Conservation (phyloP, 805 yeast genomes). For the Lachancea fermentati region DNA sequence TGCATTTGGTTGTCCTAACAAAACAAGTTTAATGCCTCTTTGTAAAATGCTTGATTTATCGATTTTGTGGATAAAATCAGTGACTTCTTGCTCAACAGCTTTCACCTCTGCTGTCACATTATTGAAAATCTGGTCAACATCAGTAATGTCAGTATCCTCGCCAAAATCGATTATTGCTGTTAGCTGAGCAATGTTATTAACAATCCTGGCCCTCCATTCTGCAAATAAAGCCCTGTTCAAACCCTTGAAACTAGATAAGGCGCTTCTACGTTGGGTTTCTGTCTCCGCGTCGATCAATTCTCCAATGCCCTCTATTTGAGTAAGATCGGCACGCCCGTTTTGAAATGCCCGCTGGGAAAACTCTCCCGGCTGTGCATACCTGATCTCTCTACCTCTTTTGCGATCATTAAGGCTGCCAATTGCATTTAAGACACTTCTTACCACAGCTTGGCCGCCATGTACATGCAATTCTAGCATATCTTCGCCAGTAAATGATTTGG, state of each 20-base stretch:
- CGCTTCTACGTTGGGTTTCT: conserved; percentile 75
- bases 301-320: conserved; percentile 85
- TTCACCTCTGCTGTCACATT: conserved; percentile 42
- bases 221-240: conserved; percentile 48
- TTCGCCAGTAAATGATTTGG: conserved; percentile 88
- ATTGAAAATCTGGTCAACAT: conserved; percentile 47
- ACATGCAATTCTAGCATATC: conserved; percentile 83
- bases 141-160: conserved; percentile 83
- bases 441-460: conserved; percentile 91
- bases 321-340: conserved; percentile 77
- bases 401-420: conserved; percentile 50
- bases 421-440: conserved; percentile 59
- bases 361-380: conserved; percentile 92
- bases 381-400: conserved; percentile 36
- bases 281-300: conserved; percentile 93
- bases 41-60: conserved; percentile 56
- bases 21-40: conserved; percentile 64
- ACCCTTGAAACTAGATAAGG: conserved; percentile 70
- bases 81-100: conserved; percentile 41
- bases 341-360: conserved; percentile 82
- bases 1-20: conserved; percentile 92
- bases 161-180: conserved; percentile 93
- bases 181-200: conserved; percentile 63
- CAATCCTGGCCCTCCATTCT: conserved; percentile 61
- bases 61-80: conserved; percentile 38